A percentile compares a stretch with the other conserved stretches of the same genome.
phyloP scores from a whole-genome alignment of 495 filamentous ascomycete genomes.

The Tuber microsphaerosporum region DNA sequence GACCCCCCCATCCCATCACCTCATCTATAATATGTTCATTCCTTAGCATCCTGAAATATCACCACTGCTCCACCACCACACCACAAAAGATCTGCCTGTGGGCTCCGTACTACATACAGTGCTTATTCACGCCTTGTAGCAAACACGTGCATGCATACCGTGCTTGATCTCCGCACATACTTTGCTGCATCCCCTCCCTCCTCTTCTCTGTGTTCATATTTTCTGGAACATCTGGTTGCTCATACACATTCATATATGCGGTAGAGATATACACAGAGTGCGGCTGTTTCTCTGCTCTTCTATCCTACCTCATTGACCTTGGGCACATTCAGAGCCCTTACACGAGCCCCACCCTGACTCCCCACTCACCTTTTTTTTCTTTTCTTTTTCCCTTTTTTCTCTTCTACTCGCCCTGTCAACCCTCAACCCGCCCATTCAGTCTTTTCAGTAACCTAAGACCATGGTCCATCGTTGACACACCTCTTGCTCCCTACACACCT shows the following conservation, averaged over 20 bases:
- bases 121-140: background rate
- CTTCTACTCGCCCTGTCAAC: background rate
- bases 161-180: background rate
- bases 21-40: background rate
- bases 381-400: conserved; percentile 12
- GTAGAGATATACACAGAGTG: background rate
- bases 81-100: background rate
- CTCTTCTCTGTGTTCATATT: background rate
- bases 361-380: conserved; percentile 16
- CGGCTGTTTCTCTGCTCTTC: background rate
- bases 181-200: background rate
- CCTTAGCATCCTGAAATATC: background rate
- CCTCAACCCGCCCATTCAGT: background rate
- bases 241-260: background rate
- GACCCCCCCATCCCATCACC: background rate
- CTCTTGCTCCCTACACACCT: conserved; percentile 1
- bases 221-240: background rate
- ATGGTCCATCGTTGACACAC: background rate
- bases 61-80: background rate
- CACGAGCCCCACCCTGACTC: conserved; percentile 10
- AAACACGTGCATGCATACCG: background rate
- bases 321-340: conserved; percentile 4
- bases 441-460: background rate
- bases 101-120: background rate
- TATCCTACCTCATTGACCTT: background rate